These are phyloP conservation scores for Perkinsus chesapeaki DNA, from an alignment of 169 alveolate genomes.

Conservation along the genomic window DNA sequence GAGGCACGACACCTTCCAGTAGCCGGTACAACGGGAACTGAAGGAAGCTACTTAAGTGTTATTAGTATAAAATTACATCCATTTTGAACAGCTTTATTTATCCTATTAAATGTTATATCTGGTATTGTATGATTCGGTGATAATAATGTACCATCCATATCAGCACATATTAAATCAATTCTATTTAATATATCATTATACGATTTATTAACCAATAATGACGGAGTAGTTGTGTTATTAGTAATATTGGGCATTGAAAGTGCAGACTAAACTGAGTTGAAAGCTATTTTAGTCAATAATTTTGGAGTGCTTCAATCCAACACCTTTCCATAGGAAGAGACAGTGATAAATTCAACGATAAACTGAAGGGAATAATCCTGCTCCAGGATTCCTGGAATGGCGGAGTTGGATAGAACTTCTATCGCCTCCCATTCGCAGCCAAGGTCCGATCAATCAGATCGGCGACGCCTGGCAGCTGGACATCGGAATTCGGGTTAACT, in stretches of 20 bases:
- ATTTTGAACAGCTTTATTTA: neutral
- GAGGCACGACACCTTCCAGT: neutral
- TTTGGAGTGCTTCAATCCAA: too few relatives aligned
- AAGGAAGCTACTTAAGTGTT: neutral
- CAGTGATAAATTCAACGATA: neutral
- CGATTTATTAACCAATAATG: too few relatives aligned
- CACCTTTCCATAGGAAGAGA: neutral
- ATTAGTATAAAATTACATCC: neutral
- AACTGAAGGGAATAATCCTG: neutral
- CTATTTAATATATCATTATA: too few relatives aligned
- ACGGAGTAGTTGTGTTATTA: too few relatives aligned
- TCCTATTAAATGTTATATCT: neutral
- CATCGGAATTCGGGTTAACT: neutral
- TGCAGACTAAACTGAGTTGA: too few relatives aligned
- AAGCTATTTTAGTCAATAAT: too few relatives aligned
- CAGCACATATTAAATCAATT: neutral
- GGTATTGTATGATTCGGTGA: neutral
- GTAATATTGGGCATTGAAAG: too few relatives aligned
- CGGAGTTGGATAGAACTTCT: too few relatives aligned
- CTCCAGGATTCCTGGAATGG: too few relatives aligned
- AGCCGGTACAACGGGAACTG: neutral
- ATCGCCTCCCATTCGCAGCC: neutral
- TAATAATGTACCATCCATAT: neutral
- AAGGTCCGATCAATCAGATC: neutral
- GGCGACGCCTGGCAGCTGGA: neutral